Conservation (phyloP, 2,329 filamentous ascomycete species). For the Ceratocystis ficicola region DNA sequence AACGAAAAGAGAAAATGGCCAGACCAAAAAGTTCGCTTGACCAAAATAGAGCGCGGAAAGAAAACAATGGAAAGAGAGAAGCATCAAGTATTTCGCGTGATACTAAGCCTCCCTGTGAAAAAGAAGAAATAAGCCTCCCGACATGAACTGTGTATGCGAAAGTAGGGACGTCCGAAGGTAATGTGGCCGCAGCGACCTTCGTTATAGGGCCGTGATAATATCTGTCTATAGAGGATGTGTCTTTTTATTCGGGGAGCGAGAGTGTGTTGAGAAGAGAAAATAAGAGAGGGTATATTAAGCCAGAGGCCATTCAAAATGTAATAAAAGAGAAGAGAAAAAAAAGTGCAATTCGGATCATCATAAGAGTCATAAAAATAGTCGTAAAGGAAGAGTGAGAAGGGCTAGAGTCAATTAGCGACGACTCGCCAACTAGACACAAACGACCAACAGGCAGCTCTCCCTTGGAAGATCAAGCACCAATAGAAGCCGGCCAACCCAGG, state of each 20-base stretch:
- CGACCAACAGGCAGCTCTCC: background rate
- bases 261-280: background rate
- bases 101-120: background rate
- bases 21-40: background rate
- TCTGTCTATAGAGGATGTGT: background rate
- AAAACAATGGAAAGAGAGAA: background rate
- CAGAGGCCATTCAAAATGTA: background rate
- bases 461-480: background rate
- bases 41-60: background rate
- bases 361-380: slow-evolving; percentile 18
- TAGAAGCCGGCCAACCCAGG: too few relatives aligned
- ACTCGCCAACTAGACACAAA: background rate
- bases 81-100: background rate
- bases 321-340: slow-evolving; percentile 5
- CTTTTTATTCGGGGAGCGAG: background rate
- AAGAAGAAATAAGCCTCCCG: background rate
- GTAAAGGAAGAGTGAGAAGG: background rate
- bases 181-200: background rate
- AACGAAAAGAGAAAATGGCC: background rate
- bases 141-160: background rate
- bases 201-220: background rate
- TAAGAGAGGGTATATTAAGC: background rate
- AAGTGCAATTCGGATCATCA: slow-evolving; percentile 8
- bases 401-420: background rate
- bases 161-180: background rate